These are phyloP conservation scores for Tillandsia fasciculata DNA, from an alignment of 176 grass and related monocot species.

Conservation along the genomic window DNA sequence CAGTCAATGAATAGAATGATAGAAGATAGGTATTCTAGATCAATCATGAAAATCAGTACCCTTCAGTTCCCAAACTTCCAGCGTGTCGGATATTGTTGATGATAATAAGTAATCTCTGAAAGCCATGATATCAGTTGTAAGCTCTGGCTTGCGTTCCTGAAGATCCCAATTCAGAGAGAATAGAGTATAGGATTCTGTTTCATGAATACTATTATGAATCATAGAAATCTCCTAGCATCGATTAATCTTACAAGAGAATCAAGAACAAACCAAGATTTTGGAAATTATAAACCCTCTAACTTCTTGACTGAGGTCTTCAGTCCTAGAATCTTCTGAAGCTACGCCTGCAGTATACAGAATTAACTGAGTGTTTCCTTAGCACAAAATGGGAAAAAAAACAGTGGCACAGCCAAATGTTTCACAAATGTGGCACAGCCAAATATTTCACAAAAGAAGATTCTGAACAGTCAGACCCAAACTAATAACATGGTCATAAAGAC, in stretches of 20 bases:
- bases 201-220: slow-evolving; percentile 17
- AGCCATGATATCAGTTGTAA: slow-evolving; percentile 67
- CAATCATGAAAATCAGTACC: slow-evolving; percentile 35
- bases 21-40: slow-evolving; percentile 15
- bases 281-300: slow-evolving; percentile 97
- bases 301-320: slow-evolving; percentile 93
- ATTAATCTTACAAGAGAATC: slow-evolving; percentile 20
- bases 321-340: slow-evolving; percentile 73
- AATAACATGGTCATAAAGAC: background rate
- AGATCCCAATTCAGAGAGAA: slow-evolving; percentile 19
- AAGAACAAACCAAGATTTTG: slow-evolving; percentile 78
- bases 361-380: background rate
- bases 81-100: slow-evolving; percentile 77
- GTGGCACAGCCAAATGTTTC: background rate
- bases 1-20: background rate
- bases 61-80: slow-evolving; percentile 99
- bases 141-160: slow-evolving; percentile 84
- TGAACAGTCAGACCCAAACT: background rate
- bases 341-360: slow-evolving; percentile 36
- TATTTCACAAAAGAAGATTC: background rate
- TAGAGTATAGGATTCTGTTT: slow-evolving; percentile 22
- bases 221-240: background rate
- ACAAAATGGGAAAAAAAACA: background rate
- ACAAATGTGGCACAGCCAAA: background rate
- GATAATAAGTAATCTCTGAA: slow-evolving; percentile 92